phyloP scores from a whole-genome alignment of 345 rosid species.

The Gossypium longicalyx region DNA sequence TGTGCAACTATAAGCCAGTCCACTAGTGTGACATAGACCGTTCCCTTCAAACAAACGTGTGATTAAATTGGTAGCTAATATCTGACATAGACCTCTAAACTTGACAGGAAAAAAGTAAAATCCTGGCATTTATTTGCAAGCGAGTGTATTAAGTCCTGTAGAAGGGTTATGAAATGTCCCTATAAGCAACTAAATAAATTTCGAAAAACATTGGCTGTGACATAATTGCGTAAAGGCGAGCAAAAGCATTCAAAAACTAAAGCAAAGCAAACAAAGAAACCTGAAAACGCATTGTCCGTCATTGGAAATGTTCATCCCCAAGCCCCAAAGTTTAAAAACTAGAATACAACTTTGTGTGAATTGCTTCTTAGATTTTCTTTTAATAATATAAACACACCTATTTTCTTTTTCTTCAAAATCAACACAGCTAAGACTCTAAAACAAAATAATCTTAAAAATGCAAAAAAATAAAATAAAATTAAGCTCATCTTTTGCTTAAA shows the following conservation, averaged over 20 bases:
- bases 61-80: neutral
- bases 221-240: too few species aligned
- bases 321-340: neutral
- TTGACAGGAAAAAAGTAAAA: neutral
- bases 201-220: too few species aligned
- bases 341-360: neutral
- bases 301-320: neutral
- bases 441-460: too few species aligned
- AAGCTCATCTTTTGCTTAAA: too few species aligned
- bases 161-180: too few species aligned
- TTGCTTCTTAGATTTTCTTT: neutral
- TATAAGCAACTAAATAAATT: too few species aligned
- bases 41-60: neutral
- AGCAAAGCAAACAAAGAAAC: neutral
- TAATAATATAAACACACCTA: neutral
- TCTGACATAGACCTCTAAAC: neutral
- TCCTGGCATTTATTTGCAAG: neutral
- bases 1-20: neutral
- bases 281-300: conserved; percentile 2
- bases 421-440: too few species aligned
- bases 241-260: neutral
- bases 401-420: too few species aligned
- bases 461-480: too few species aligned
- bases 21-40: neutral
- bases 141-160: too few species aligned